Base-by-base conservation (phyloP, 176 grass and related monocot genomes). In the Poa annua region DNA sequence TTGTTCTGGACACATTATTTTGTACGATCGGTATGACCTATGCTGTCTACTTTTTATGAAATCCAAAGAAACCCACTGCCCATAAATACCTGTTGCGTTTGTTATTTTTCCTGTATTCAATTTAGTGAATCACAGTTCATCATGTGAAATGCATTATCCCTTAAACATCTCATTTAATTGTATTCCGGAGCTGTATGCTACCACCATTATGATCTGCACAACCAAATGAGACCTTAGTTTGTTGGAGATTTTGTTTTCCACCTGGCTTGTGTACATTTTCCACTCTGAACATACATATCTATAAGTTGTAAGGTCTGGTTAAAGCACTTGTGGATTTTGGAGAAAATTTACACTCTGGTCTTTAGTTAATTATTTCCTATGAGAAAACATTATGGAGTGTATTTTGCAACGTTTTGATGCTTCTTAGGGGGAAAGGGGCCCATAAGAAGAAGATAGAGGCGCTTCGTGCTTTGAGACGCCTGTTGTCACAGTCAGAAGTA, bases 401-500 rank as follows among this genome's bases (percentile, higher is more conserved):
- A 52, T 74, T 48, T 56, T 67, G 10, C 34, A 62, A 51, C 67
- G 67, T 54, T 71, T 26, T 73, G 59, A 65, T 78, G 14, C 25
- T 66, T 81, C 76, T 81, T 84, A 99, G 96, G 75, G 96, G 93
- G 67, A 95, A 95, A 83, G 87, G 86, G 17, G 83, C 93, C 50
- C 79, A 88, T 60, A 90, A 88, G 86, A 98, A 91, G 85, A 93
- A 89, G 66, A 88, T 68, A 76, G 96, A 98, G 33, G 82, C 59
- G 20, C 89, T 99, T 80, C 85, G 89, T 88, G 87, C 78, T 74
- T 87, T 99, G 84, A 91, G 96, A 39, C 86, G 86, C 33, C 84
- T 99, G 57, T 80, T 99, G 66, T 99, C 96, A 24, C 89, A 94
- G 53, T 95, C 96, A 89, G 91, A 90, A 90, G 74, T 96, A 75